phyloP scores from a whole-genome alignment of 495 filamentous ascomycete genomes.

The Penicillium herquei region DNA sequence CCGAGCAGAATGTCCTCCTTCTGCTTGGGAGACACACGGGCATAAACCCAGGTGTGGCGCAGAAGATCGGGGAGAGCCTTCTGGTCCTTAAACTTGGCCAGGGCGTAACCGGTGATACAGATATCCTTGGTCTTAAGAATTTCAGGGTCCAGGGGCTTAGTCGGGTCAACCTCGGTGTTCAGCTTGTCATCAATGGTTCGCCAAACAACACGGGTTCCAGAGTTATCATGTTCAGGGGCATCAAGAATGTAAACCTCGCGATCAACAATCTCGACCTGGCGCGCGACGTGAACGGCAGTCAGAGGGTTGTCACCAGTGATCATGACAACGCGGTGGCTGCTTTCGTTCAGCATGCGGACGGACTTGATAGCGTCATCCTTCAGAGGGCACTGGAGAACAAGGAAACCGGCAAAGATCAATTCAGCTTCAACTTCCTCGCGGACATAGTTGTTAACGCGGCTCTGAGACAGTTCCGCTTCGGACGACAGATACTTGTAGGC shows the following conservation, averaged over 20 bases:
- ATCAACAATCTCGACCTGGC: slow-evolving; percentile 96
- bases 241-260: slow-evolving; percentile 93
- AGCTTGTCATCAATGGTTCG: slow-evolving; percentile 89
- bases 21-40: slow-evolving; percentile 95
- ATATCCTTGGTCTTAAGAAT: slow-evolving; percentile 88
- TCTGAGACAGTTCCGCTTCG: slow-evolving; percentile 75
- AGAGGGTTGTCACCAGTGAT: slow-evolving; percentile 98
- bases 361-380: slow-evolving; percentile 95
- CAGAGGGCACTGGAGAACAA: slow-evolving; percentile 91
- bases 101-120: slow-evolving; percentile 92
- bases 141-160: slow-evolving; percentile 72
- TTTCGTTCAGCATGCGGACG: slow-evolving; percentile 97
- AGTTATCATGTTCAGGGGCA: slow-evolving; percentile 85
- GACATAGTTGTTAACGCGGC: slow-evolving; percentile 86
- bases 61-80: slow-evolving; percentile 69
- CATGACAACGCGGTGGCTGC: slow-evolving; percentile 97
- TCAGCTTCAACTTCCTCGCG: slow-evolving; percentile 87
- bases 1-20: slow-evolving; percentile 98
- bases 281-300: slow-evolving; percentile 93
- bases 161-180: slow-evolving; percentile 83
- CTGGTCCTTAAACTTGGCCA: slow-evolving; percentile 85
- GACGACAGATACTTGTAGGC: slow-evolving; percentile 86
- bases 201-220: slow-evolving; percentile 85
- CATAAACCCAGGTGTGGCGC: slow-evolving; percentile 95
- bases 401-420: slow-evolving; percentile 87